A percentile compares a stretch with the other conserved stretches of the same genome.
Conservation (phyloP, 208 protist species). For the Acanthamoeba castellanii region DNA sequence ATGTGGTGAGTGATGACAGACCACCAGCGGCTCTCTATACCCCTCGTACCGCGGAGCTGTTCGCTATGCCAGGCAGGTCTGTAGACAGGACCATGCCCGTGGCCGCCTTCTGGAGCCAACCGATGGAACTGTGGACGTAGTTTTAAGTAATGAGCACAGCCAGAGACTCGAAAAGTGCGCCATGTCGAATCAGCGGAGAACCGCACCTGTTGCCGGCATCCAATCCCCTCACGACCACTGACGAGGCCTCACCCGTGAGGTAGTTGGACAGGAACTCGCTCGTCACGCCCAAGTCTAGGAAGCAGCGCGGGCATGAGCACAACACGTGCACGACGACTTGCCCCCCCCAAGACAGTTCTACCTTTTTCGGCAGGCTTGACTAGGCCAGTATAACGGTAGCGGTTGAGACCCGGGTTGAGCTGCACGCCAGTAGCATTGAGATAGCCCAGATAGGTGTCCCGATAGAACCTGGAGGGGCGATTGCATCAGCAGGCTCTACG, state of each 20-base stretch:
- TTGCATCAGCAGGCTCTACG: not conserved
- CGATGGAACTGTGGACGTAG: not conserved
- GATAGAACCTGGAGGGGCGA: not conserved
- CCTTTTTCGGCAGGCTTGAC: not conserved
- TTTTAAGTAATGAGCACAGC: too few relatives aligned
- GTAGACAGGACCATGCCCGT: not conserved
- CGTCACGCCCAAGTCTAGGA: constrained; percentile 13
- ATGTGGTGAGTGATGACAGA: too few relatives aligned
- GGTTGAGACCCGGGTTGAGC: constrained; percentile 1
- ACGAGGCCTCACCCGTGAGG: not conserved
- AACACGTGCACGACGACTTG: too few relatives aligned
- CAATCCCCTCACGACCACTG: not conserved
- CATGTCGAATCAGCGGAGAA: not conserved
- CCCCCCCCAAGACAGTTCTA: not conserved
- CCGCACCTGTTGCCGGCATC: constrained; percentile 5
- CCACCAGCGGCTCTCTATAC: too few relatives aligned
- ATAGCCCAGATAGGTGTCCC: constrained; percentile 35
- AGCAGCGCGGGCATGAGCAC: too few relatives aligned
- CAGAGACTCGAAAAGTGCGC: not conserved
- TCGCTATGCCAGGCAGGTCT: not conserved
- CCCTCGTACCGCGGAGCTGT: not conserved
- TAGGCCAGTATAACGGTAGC: not conserved
- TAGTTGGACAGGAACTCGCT: constrained; percentile 48
- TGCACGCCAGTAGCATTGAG: constrained; percentile 53
- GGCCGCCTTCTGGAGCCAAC: constrained; percentile 4